Evolutionary conservation across 2,329 filamentous ascomycete genomes (phyloP).

Genomic region (Pseudopyricularia cyperi): DNA sequence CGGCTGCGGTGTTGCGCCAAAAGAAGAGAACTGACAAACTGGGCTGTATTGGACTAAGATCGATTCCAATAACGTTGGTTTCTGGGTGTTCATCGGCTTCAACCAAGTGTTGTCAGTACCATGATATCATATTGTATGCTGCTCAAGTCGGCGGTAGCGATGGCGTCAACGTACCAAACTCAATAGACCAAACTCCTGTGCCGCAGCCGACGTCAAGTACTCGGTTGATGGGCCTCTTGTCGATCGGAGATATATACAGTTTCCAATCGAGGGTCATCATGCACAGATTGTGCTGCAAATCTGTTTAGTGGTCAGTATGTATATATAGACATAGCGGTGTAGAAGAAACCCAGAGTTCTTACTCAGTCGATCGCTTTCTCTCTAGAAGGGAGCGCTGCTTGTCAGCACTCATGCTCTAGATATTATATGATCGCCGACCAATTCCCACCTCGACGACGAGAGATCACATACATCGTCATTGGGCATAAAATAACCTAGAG

Average conservation of each 20-base stretch:
- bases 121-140: not conserved
- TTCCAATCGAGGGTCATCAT: slow-evolving; percentile 7
- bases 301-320: not conserved
- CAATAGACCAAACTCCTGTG: slow-evolving; percentile 3
- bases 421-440: too few relatives aligned
- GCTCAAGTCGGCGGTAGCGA: not conserved
- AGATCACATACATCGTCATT: slow-evolving; percentile 18
- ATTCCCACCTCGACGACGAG: not conserved
- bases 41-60: slow-evolving; percentile 11
- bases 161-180: not conserved
- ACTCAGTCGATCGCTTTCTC: slow-evolving; percentile 1
- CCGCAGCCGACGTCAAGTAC: slow-evolving; percentile 3
- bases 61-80: slow-evolving; percentile 6
- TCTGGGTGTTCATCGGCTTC: slow-evolving; percentile 5
- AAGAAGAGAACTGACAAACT: slow-evolving; percentile 2
- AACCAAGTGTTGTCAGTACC: slow-evolving; percentile 2
- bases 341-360: not conserved
- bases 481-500: slow-evolving; percentile 19
- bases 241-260: slow-evolving; percentile 3
- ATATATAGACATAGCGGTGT: not conserved
- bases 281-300: slow-evolving; percentile 9
- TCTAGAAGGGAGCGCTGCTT: slow-evolving; percentile 5
- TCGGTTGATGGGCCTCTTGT: not conserved
- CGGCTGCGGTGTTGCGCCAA: not conserved
- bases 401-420: not conserved